Base-by-base conservation (phyloP, 805 yeast species). In the Blastobotrys muscicola region DNA sequence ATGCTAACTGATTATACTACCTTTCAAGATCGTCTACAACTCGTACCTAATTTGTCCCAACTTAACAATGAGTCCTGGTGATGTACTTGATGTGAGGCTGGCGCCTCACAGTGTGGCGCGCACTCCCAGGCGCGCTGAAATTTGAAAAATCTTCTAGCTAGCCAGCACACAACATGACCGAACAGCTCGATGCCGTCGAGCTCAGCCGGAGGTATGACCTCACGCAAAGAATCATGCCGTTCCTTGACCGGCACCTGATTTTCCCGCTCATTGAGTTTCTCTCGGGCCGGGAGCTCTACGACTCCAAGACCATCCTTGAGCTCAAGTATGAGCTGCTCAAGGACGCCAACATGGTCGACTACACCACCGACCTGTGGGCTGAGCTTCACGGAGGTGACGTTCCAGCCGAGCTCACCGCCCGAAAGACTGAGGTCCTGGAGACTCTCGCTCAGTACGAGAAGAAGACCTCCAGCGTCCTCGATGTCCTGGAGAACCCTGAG, bases 231-330 rank as follows among this genome's bases (percentile, higher is more conserved):
- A 59, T 79, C 48, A 63, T 74, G 48, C 76, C 76, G 36, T 79
- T 75, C 54, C 61, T 80, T 53, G 85, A 80, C 61, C 70, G 82
- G 48, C 82, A 77, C 53, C 61, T 80, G 57, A 65, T 72, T 45
- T 75, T 71, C 49, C 76, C 77, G 37, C 59, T 78, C 51, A 58
- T 75, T 29, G 76, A 72, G 55, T 70, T 69, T 37, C 64, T 71
- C 41, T 66, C 68, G 29, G 49, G 56, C 40, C 66, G 63, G 43
- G 64, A 65, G 45, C 58, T 74, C 30, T 71, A 74, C 55, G 71
- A 69, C 46, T 70, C 66, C 42, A 56, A 62, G 45, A 68, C 66
- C 46, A 63, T 77, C 44, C 65, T 70, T 42, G 59, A 67, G 50
- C 62, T 74, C 49, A 73, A 73, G 50, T 74, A 67, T 50, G 74